Base-by-base conservation (phyloP, 2,329 filamentous ascomycete species). In the Dactylonectria estremocensis region DNA sequence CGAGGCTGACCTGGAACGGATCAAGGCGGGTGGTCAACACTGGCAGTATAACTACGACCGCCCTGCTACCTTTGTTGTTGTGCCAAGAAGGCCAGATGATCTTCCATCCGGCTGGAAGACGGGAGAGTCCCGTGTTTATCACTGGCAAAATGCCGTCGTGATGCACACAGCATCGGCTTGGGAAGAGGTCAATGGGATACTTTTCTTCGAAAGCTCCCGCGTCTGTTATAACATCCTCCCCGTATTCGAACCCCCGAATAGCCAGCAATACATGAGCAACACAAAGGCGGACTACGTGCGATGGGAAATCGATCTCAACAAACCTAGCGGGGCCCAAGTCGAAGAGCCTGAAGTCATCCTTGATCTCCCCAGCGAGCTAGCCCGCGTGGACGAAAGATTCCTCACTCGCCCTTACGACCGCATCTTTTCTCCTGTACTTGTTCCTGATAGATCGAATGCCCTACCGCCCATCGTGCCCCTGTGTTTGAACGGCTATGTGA, bases 221-320 rank as follows among this genome's bases (percentile, higher is more conserved):
- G 59, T 70, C 1, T 59, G 60, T n/a, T 54, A 69, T 14, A 72
- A 72, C 0, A 55, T 59, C 0, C 70, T 72, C 14, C 68, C 60
- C 0, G 62, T 70, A 11, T 72, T 69, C 13, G 54, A 54, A 0
- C 62, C 62, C 0, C 59, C 50, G 0, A 65, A 70, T 20, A 61
- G 62, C 0, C 65, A 53, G 28, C 1, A 3, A 5, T 64, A 56
- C 2, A 1, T 50, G 2, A 50, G 18, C 2, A 50, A 65, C 1
- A 49, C 60, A 0, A 69, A 69, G 43, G 67, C 67, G 16, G 68
- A 70, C 2, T 72, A n/a, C 6, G 69, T 72, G 0, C 62, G 56
- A 0, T 72, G 68, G 69, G 66, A 67, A 11, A 64, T 72, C 1
- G 68, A 72, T n/a, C 37, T 65, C 2, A 57, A 18, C 22, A 48